Conservation (phyloP, 768 basidiomycete genomes). For the Termitomyces sp. region DNA sequence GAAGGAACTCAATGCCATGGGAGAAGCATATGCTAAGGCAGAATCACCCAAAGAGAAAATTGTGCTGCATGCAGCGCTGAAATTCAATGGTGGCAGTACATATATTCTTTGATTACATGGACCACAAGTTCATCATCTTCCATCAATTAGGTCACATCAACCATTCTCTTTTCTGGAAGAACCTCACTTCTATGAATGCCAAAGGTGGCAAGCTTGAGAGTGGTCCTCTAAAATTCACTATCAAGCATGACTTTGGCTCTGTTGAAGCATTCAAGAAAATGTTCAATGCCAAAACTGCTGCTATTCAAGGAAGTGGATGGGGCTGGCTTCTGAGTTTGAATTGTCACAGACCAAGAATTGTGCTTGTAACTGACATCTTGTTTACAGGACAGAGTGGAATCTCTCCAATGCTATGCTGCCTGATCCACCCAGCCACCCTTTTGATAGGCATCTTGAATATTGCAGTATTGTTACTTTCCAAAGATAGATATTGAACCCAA, state of each 20-base stretch:
- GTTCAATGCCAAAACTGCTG: constrained; percentile 85
- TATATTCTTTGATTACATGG: background rate
- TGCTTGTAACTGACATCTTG: background rate
- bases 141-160: constrained; percentile 74
- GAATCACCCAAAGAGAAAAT: constrained; percentile 71
- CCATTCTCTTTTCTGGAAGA: constrained; percentile 97
- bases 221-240: constrained; percentile 70
- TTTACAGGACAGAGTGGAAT: too few relatives aligned
- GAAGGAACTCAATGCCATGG: constrained; percentile 89
- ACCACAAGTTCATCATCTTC: too few relatives aligned
- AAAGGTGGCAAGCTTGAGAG: constrained; percentile 61
- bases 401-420: too few relatives aligned
- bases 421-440: too few relatives aligned
- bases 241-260: constrained; percentile 81
- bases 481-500: too few relatives aligned
- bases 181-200: constrained; percentile 68
- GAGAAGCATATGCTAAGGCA: constrained; percentile 68
- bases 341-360: background rate
- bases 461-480: too few relatives aligned
- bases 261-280: constrained; percentile 82
- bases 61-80: constrained; percentile 84
- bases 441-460: too few relatives aligned
- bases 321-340: constrained; percentile 77
- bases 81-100: constrained; percentile 95
- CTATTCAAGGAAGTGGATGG: constrained; percentile 97